These are phyloP conservation scores for Erodium chrysanthum DNA, from an alignment of 441 rosid species.

Conservation along the genomic window DNA sequence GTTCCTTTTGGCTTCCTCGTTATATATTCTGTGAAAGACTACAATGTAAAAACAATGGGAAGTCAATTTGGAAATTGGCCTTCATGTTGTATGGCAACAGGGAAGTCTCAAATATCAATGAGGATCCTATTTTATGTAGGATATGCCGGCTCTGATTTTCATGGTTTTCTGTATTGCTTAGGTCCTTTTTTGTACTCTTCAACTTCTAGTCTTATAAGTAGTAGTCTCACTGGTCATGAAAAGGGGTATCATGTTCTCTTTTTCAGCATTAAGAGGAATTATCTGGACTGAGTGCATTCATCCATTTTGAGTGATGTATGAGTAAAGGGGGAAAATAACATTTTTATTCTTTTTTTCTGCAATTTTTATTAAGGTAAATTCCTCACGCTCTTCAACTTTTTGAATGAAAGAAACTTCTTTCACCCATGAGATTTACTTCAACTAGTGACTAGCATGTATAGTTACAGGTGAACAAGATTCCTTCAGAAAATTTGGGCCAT, in stretches of 20 bases:
- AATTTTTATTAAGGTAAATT: neutral
- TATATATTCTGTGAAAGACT: too few species aligned
- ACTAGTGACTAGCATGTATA: too few species aligned
- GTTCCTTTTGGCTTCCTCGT: too few species aligned
- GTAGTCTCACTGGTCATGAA: neutral
- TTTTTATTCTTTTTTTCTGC: neutral
- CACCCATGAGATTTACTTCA: neutral
- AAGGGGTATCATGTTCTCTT: neutral
- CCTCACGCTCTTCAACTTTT: neutral
- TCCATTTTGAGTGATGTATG: neutral
- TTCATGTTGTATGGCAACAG: neutral
- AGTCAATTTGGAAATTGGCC: too few species aligned
- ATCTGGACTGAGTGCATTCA: neutral
- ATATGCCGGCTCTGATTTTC: neutral
- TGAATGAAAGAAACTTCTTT: neutral
- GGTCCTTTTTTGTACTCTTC: neutral
- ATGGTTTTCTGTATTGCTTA: neutral
- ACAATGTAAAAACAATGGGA: too few species aligned
- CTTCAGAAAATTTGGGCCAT: too few species aligned
- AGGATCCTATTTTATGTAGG: neutral
- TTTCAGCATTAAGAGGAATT: neutral
- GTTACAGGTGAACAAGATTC: too few species aligned
- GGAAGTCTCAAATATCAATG: neutral
- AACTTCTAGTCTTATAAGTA: neutral
- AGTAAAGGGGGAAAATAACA: neutral